A percentile compares a stretch with the other conserved stretches of the same genome.
Conservation (phyloP, 2,329 filamentous ascomycete genomes). For the Albophoma yamanashiensis region DNA sequence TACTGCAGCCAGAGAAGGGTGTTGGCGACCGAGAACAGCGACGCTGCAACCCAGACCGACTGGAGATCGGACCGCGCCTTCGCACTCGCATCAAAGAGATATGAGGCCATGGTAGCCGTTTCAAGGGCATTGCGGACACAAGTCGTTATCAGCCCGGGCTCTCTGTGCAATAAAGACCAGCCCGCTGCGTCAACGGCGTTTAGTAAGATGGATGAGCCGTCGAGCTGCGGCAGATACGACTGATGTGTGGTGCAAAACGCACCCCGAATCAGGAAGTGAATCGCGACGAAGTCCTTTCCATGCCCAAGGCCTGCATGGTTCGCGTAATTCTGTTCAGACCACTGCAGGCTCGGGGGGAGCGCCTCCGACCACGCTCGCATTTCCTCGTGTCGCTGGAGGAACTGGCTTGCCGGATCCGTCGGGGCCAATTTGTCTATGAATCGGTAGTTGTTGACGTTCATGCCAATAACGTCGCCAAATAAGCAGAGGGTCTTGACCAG, state of each 20-base stretch:
- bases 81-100: constrained; percentile 1
- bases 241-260: constrained; percentile 12
- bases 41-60: constrained; percentile 10
- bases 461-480: constrained; percentile 8
- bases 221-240: constrained; percentile 12
- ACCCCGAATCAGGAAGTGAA: constrained; percentile 12
- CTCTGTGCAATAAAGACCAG: constrained; percentile 10
- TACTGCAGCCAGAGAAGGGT: constrained; percentile 9
- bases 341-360: constrained; percentile 6
- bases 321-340: constrained; percentile 6
- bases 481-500: constrained; percentile 8
- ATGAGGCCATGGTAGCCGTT: constrained; percentile 8
- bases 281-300: constrained; percentile 8
- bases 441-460: constrained; percentile 4
- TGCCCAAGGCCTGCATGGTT: constrained; percentile 8
- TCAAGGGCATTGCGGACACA: constrained; percentile 10
- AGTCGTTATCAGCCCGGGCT: constrained; percentile 5
- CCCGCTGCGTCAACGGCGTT: constrained; percentile 12
- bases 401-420: constrained; percentile 4
- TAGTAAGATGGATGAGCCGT: constrained; percentile 7
- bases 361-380: constrained; percentile 6
- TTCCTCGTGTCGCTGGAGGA: neutral
- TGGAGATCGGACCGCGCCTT: constrained; percentile 1
- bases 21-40: constrained; percentile 9
- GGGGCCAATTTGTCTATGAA: constrained; percentile 5